Conservation (phyloP, 73 alveolate species). For the Paramecium biaurelia region DNA sequence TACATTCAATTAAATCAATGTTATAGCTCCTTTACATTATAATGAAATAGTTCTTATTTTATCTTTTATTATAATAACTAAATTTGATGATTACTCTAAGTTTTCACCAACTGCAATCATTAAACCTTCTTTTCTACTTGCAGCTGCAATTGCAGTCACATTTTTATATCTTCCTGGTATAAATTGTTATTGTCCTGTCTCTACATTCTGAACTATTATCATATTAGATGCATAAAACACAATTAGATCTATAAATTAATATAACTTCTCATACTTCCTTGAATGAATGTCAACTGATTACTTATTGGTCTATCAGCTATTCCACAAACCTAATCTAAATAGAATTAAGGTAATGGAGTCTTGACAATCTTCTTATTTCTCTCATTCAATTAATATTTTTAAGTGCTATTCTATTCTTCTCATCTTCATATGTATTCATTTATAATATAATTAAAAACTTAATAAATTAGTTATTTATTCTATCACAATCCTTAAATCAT, state of each 20-base stretch:
- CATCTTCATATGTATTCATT: constrained; percentile 59
- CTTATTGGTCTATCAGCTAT: constrained; percentile 50
- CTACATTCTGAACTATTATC: constrained; percentile 55
- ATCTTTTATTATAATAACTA: constrained; percentile 46
- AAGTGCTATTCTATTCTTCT: constrained; percentile 20
- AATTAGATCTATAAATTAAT: background rate
- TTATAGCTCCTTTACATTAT: constrained; percentile 44
- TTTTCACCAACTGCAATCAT: constrained; percentile 60
- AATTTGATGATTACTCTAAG: constrained; percentile 3
- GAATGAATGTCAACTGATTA: constrained; percentile 22
- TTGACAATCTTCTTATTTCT: constrained; percentile 39
- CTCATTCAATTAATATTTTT: constrained; percentile 43
- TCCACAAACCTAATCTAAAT: constrained; percentile 56
- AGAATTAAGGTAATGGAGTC: background rate
- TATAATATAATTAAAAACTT: constrained; percentile 12
- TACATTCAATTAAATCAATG: background rate
- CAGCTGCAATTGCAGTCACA: constrained; percentile 59
- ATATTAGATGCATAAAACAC: constrained; percentile 61
- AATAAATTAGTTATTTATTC: background rate
- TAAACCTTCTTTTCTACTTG: constrained; percentile 26
- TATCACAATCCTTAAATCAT: background rate
- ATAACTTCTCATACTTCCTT: constrained; percentile 41
- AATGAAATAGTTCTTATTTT: constrained; percentile 18
- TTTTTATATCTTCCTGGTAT: constrained; percentile 57
- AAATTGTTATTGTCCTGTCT: constrained; percentile 7